These are phyloP conservation scores for Austroboletus festivus DNA, from an alignment of 768 basidiomycete species.

Conservation along the genomic window DNA sequence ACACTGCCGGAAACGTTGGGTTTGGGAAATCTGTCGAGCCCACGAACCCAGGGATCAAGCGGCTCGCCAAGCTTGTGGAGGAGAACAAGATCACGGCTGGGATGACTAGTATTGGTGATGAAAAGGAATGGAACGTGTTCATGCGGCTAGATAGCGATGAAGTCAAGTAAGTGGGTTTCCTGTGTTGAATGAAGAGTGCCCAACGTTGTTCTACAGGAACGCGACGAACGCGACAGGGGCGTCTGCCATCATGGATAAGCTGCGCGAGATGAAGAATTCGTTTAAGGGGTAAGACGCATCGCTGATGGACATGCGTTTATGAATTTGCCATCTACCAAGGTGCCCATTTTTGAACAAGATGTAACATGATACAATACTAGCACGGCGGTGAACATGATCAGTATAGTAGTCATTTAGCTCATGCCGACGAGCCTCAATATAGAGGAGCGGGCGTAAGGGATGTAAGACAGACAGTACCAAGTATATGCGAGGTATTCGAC, in stretches of 20 bases:
- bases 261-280: constrained; percentile 84
- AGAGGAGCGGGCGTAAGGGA: constrained; percentile 83
- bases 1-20: constrained; percentile 69
- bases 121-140: constrained; percentile 95
- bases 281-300: constrained; percentile 59
- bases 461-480: constrained; percentile 87
- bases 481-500: constrained; percentile 89
- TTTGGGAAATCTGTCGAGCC: constrained; percentile 70
- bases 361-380: too few species aligned
- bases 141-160: constrained; percentile 70
- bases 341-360: too few species aligned
- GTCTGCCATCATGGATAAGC: constrained; percentile 64
- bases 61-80: constrained; percentile 55
- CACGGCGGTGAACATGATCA: too few species aligned
- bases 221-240: constrained; percentile 42
- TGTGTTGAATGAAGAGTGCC: not conserved
- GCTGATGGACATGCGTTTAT: too few species aligned
- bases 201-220: constrained; percentile 37
- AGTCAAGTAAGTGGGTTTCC: constrained; percentile 51
- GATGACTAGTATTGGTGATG: constrained; percentile 85
- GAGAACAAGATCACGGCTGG: constrained; percentile 70
- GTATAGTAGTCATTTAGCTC: constrained; percentile 15
- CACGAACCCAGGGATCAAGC: constrained; percentile 55
- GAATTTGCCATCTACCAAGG: not conserved
- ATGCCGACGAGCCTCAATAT: constrained; percentile 63